Conservation (phyloP, 2,329 filamentous ascomycete species). For the Beauveria sp. region DNA sequence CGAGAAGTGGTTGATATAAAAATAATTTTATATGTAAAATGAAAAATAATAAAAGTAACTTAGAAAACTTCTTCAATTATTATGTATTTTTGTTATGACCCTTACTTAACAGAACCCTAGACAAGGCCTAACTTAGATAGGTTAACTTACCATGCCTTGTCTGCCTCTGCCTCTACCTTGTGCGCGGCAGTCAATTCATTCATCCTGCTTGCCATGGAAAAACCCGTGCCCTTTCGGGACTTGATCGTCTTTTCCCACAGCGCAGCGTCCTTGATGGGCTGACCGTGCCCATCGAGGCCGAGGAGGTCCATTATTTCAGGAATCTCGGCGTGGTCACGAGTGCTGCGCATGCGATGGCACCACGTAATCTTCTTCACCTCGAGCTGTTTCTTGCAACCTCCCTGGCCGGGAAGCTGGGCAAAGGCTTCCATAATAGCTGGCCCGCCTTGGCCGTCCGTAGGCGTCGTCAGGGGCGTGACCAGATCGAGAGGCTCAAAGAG, state of each 20-base stretch:
- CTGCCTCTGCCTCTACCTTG: too few species aligned
- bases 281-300: constrained; percentile 41
- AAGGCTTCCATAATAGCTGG: constrained; percentile 15
- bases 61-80: too few species aligned
- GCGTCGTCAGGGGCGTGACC: constrained; percentile 37
- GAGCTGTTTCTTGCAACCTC: constrained; percentile 20
- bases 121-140: too few species aligned
- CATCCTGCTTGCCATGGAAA: constrained; percentile 44
- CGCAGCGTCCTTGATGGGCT: constrained; percentile 32
- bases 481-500: constrained; percentile 55
- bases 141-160: too few species aligned
- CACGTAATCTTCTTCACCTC: constrained; percentile 61
- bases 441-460: constrained; percentile 26
- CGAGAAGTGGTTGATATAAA: too few species aligned
- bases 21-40: too few species aligned
- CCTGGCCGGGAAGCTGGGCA: not conserved
- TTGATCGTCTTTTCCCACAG: constrained; percentile 39
- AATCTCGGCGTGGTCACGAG: constrained; percentile 69
- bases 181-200: constrained; percentile 20
- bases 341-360: constrained; percentile 77
- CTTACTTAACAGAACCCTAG: too few species aligned
- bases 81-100: too few species aligned
- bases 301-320: constrained; percentile 56
- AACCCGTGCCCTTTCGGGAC: constrained; percentile 45
- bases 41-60: too few species aligned